Base-by-base conservation (phyloP, 805 yeast species). In the Yarrowia sp. region DNA sequence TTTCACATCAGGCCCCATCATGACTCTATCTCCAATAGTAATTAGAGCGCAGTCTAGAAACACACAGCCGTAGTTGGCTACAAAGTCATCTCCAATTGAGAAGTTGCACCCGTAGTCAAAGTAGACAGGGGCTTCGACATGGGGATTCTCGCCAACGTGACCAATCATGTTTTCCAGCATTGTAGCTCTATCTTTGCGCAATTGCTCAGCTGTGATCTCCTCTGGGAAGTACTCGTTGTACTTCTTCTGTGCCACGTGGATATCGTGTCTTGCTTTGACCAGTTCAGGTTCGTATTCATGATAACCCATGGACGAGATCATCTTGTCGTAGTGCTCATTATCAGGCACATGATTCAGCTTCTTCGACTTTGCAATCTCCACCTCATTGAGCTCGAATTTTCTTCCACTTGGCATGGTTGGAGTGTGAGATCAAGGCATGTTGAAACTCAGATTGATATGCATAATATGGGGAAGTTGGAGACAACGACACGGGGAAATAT, bases 101-200 rank as follows among this genome's bases (percentile, higher is more conserved):
- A 84, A 78, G 76, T 89, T 89, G 75, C 79, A 83, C 0, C 93
- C 94, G 73, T 87, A 89, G 74, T 89, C 93, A 49, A 87, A 84
- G 72, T 85, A 82, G 7, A 91, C 44, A 7, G 67, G 91, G 1
- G 87, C 82, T 75, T 88, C 91, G 43, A 87, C 73, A 69, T 75
- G 79, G 14, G 75, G 69, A 61, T 78, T 76, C 12, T 77, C 70
- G 53, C 84, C 85, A 30, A 79, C 73, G 44, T 76, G 75, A 13
- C 92, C 92, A 60, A 88, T 80, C 19, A 87, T 75, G 19, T 73
- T 74, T 14, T 70, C 69, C 33, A 86, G 73, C 70, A 75, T 75
- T 17, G 74, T 77, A 33, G 65, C 70, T 50, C 87, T 79, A 9
- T 83, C 84, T 13, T 74, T 72, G 66, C 68, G 65, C 58, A 74